Conservation (phyloP, 2,329 filamentous ascomycete species). For the Aspergillus clavatus region DNA sequence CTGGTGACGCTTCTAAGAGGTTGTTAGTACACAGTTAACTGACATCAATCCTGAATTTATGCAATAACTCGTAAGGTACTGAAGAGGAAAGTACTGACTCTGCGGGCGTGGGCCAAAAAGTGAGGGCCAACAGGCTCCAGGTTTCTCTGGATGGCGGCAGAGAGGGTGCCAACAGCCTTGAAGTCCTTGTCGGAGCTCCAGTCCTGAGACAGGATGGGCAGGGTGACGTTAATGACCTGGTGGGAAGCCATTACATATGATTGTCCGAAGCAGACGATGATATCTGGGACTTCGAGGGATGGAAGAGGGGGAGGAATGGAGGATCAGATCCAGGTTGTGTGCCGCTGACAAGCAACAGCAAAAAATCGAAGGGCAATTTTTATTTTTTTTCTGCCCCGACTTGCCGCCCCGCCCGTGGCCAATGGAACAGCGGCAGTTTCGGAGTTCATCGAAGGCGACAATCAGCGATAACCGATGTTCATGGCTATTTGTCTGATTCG, state of each 20-base stretch:
- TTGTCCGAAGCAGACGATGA: conserved; percentile 7
- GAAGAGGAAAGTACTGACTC: conserved; percentile 50
- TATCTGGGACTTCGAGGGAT: conserved; percentile 1
- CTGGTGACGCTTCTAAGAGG: conserved; percentile 68
- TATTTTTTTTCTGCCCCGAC: conserved; percentile 36
- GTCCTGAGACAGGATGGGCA: conserved; percentile 71
- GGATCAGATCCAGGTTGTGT: conserved; percentile 10
- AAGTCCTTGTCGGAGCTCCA: conserved; percentile 88
- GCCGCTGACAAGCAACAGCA: conserved; percentile 8
- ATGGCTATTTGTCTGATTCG: background rate
- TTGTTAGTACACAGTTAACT: conserved; percentile 22
- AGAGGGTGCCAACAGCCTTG: conserved; percentile 74
- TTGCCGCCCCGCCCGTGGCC: conserved; percentile 21
- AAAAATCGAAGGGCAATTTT: conserved; percentile 21
- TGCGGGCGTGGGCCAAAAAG: conserved; percentile 94
- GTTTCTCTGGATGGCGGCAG: conserved; percentile 72
- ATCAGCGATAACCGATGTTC: background rate
- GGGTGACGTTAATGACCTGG: conserved; percentile 37
- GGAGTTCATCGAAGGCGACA: conserved; percentile 15
- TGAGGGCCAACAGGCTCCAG: conserved; percentile 95
- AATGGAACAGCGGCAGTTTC: conserved; percentile 26
- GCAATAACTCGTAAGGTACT: conserved; percentile 2
- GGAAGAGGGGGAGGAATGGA: conserved; percentile 1
- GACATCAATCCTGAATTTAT: too few species aligned
- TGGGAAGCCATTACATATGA: conserved; percentile 58